Evolutionary conservation across 495 filamentous ascomycete species (phyloP).

Genomic region (Penicillium herquei): DNA sequence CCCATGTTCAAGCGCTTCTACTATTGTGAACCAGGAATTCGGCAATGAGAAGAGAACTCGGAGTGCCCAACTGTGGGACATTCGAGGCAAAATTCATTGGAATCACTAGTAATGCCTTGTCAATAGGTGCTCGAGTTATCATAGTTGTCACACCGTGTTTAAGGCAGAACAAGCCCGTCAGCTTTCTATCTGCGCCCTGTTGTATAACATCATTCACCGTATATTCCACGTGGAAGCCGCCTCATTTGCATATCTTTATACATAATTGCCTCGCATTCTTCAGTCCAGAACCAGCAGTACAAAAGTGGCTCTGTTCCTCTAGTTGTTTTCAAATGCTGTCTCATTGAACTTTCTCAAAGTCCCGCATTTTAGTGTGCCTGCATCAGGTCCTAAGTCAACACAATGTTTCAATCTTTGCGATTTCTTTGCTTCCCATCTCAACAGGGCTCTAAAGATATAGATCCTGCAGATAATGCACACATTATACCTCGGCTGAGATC

Average conservation of each 20-base stretch:
- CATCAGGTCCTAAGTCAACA: background rate
- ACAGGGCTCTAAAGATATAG: background rate
- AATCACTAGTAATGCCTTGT: background rate
- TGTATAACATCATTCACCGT: slow-evolving; percentile 2
- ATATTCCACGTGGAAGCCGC: slow-evolving; percentile 1
- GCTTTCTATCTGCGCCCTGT: background rate
- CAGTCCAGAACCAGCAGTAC: background rate
- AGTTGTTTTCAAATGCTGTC: background rate
- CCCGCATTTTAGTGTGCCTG: background rate
- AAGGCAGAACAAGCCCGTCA: background rate
- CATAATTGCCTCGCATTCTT: background rate
- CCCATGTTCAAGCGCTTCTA: no score
- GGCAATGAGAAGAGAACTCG: no score
- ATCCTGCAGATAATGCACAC: background rate
- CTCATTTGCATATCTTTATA: background rate
- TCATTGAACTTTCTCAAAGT: background rate
- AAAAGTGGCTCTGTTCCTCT: slow-evolving; percentile 1
- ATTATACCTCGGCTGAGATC: background rate
- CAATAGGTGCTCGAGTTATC: background rate
- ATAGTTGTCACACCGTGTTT: background rate
- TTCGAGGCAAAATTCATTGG: background rate
- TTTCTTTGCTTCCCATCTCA: slow-evolving; percentile 6
- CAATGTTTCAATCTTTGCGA: background rate
- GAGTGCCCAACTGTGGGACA: background rate
- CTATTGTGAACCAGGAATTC: no score